These are phyloP conservation scores for Fulvia fulva DNA, from an alignment of 2,329 filamentous ascomycete genomes.

Conservation along the genomic window DNA sequence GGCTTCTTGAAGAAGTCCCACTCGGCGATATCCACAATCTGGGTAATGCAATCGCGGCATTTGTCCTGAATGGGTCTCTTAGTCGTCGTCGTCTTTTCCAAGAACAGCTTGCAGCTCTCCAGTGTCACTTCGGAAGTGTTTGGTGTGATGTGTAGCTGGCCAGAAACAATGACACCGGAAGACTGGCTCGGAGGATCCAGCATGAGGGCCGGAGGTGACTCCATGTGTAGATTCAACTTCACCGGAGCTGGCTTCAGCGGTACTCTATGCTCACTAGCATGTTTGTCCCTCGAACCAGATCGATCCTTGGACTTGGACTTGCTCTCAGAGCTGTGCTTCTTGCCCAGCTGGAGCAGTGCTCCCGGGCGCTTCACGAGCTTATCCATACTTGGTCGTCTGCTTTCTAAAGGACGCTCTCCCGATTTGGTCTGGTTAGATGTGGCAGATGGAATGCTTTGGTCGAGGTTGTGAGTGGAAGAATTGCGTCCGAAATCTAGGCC, in stretches of 20 bases:
- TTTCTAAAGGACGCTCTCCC: neutral
- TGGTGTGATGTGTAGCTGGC: constrained; percentile 71
- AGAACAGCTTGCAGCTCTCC: constrained; percentile 66
- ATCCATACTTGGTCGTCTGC: constrained; percentile 30
- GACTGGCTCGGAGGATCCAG: constrained; percentile 72
- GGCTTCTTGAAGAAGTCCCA: constrained; percentile 69
- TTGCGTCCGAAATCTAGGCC: constrained; percentile 28
- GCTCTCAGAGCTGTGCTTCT: constrained; percentile 17
- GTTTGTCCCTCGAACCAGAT: constrained; percentile 28
- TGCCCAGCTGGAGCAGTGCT: constrained; percentile 14
- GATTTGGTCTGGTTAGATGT: constrained; percentile 10
- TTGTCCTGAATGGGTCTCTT: constrained; percentile 78
- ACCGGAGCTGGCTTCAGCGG: constrained; percentile 38
- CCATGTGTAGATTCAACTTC: constrained; percentile 62
- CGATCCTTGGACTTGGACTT: constrained; percentile 27
- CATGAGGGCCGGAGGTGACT: constrained; percentile 83
- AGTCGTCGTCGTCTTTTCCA: constrained; percentile 67
- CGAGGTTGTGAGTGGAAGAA: constrained; percentile 14
- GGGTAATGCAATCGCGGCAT: constrained; percentile 71
- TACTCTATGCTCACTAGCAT: constrained; percentile 17
- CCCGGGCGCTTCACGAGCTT: constrained; percentile 31
- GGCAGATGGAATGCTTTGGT: constrained; percentile 12
- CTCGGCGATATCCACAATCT: constrained; percentile 68
- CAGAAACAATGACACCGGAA: constrained; percentile 79
- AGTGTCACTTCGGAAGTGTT: constrained; percentile 62